Percentiles rank a stretch among this genome's conserved stretches.
These are phyloP conservation scores for Capsella rubella DNA, from an alignment of 441 rosid genomes.

Conservation along the genomic window DNA sequence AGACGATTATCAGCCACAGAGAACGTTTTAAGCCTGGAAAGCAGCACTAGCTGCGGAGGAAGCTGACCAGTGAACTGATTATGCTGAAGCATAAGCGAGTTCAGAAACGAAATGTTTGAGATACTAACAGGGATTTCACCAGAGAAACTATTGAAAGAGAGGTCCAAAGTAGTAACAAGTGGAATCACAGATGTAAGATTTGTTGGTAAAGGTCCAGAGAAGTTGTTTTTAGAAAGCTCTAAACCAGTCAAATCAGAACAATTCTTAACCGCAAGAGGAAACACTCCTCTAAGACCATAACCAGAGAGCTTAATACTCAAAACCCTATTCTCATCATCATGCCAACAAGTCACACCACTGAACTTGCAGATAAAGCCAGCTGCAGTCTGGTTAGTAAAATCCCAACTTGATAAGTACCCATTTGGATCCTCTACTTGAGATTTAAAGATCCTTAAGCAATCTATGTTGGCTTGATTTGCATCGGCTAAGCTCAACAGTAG, in stretches of 20 bases:
- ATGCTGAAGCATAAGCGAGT: conserved; percentile 62
- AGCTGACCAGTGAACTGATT: conserved; percentile 64
- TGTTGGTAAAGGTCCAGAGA: conserved; percentile 60
- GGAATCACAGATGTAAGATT: conserved; percentile 31
- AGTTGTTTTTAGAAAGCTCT: conserved; percentile 70
- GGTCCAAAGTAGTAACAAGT: conserved; percentile 51
- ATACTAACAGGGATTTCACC: conserved; percentile 55
- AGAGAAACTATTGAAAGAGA: conserved; percentile 63
- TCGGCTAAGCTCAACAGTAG: conserved; percentile 42
- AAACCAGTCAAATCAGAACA: conserved; percentile 60
- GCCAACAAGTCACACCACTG: conserved; percentile 86
- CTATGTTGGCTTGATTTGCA: conserved; percentile 46
- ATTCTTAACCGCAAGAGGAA: conserved; percentile 58
- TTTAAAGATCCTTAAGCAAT: conserved; percentile 52
- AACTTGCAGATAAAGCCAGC: conserved; percentile 64
- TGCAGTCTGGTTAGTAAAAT: conserved; percentile 56
- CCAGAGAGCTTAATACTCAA: conserved; percentile 66
- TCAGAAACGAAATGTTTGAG: conserved; percentile 52
- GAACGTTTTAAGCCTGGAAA: conserved; percentile 56
- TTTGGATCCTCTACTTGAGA: conserved; percentile 54
- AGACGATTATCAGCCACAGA: conserved; percentile 62
- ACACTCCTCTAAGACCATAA: conserved; percentile 69
- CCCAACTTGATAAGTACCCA: conserved; percentile 48
- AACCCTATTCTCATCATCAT: conserved; percentile 79
- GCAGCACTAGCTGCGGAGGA: conserved; percentile 52